phyloP scores from a whole-genome alignment of 1,284 basidiomycete species.

The Malassezia pachydermatis region DNA sequence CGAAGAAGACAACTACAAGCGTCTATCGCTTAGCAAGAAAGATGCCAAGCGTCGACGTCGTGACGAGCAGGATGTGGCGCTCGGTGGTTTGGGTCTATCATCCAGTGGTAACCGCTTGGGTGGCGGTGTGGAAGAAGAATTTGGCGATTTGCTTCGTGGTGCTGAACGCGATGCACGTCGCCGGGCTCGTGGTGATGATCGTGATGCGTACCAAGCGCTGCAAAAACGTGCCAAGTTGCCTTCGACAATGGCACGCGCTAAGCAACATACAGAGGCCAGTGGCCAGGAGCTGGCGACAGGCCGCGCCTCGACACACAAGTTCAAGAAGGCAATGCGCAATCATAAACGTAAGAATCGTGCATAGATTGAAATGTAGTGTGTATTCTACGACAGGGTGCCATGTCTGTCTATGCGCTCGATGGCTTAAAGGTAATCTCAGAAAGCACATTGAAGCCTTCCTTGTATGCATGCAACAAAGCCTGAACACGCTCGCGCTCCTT shows the following conservation, averaged over 20 bases:
- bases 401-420: slow-evolving; percentile 3
- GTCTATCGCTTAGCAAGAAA: slow-evolving; percentile 81
- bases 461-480: slow-evolving; percentile 87
- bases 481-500: slow-evolving; percentile 87
- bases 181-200: slow-evolving; percentile 16
- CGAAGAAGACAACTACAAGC: slow-evolving; percentile 91
- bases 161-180: slow-evolving; percentile 15
- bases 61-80: slow-evolving; percentile 82
- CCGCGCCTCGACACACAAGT: slow-evolving; percentile 6
- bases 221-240: slow-evolving; percentile 10
- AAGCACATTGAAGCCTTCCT: slow-evolving; percentile 66
- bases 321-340: slow-evolving; percentile 13
- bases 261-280: not conserved
- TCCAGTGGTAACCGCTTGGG: slow-evolving; percentile 28
- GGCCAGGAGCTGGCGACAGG: not conserved
- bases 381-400: not conserved
- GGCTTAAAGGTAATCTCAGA: slow-evolving; percentile 15
- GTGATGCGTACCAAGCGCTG: slow-evolving; percentile 6
- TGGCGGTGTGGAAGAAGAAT: slow-evolving; percentile 45
- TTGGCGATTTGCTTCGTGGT: slow-evolving; percentile 37
- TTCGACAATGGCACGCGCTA: not conserved
- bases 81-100: slow-evolving; percentile 55
- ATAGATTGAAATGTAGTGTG: not conserved
- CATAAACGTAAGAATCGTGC: slow-evolving; percentile 6
- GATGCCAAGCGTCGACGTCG: slow-evolving; percentile 65